Base-by-base conservation (phyloP, 2,329 filamentous ascomycete genomes). In the Elsinoe perseae region DNA sequence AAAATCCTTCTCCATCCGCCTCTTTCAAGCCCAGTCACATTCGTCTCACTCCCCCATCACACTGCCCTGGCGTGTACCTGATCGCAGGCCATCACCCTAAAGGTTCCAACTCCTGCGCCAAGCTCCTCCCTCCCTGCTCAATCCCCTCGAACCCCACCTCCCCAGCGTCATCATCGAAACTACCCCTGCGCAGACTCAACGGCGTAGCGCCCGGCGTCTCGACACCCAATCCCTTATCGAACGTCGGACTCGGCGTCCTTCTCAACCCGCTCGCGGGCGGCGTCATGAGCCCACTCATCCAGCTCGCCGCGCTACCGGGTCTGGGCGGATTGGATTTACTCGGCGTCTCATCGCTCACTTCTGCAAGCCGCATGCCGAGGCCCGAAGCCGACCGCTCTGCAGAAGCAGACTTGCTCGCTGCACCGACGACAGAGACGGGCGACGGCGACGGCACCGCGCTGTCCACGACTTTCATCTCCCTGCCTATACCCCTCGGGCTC, bases 281-380 rank as follows among this genome's bases (percentile, higher is more conserved):
- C 1, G 92, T 96, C 76, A 96, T 78, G 20, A 95, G 81, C 1
- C 91, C 91, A 0, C 85, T 85, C 18, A 91, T 76, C 59, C 89
- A 85, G 50, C 77, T 81, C 55, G 81, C 77, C 1, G 83, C 77
- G 3, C 74, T 67, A 64, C 69, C 58, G 70, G 67, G 68, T 34
- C 53, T 40, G n/a, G 74, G 79, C 42, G 75, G 74, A 64, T 80
- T 83, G 7, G 84, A 85, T 4, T 85, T 84, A 0, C 85, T 87
- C 43, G 61, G 62, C 4, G 57, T 61, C 14, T 44, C 50, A 14
- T 40, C 44, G 32, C 5, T 36, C 3, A 3, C 32, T 14, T 36
- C 32, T 14, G 12, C 9, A 9, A 36, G 4, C 10, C 32, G 12
- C 32, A 14, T 7, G n/a, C 32, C 12, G 9, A 36, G 28, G 28